Evolutionary conservation across 1,139 yeast species (phyloP), one percentile per base, ranked within the genome.

Genomic region (Scheffersomyces illinoinensis): DNA sequence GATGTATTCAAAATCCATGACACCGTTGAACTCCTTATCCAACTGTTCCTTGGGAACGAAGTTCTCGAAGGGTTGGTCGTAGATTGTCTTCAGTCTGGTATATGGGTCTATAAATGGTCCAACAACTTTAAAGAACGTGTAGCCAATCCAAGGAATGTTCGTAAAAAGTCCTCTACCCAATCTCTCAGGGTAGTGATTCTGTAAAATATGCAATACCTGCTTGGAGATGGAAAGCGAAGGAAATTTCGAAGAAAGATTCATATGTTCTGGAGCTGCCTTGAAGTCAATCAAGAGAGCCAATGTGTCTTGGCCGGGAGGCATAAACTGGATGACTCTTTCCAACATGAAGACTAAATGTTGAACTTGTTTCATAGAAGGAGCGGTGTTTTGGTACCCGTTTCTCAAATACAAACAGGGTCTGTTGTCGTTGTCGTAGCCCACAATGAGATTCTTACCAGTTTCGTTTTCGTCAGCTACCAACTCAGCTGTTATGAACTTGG

Each of bases 221-320:
- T 91, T 87, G 21, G 71, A 76, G 21, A 77, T 78, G 47, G 80
- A 75, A 54, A 78, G 71, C 12, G 83, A 78, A 0, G 84, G 84
- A 58, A 80, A 78, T 56, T 76, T 74, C 19, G 83, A 70, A 2
- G 81, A 77, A 48, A 78, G 70, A 17, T 77, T 77, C 68, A 80
- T 62, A 50, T 74, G 74, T 2, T 72, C 75, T 4, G 84, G 84
- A 1, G 84, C 83, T 2, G 81, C 89, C 73, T 93, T 91, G 74
- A 93, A 95, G 74, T 95, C 98, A 63, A 93, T 93, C 64, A 95
- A 78, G 58, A 95, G 76, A 1, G 98, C 97, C 56, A 93, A 79
- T 47, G 95, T 90, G 70, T 93, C 98, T 74, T 93, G 98, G 8
- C 98, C 98, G 0, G 93, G 85, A 2, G 98, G 98, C 98, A 93